Evolutionary conservation across 345 rosid species (phyloP), one percentile per base, ranked within the genome.

Genomic region (Citrus reticulata): DNA sequence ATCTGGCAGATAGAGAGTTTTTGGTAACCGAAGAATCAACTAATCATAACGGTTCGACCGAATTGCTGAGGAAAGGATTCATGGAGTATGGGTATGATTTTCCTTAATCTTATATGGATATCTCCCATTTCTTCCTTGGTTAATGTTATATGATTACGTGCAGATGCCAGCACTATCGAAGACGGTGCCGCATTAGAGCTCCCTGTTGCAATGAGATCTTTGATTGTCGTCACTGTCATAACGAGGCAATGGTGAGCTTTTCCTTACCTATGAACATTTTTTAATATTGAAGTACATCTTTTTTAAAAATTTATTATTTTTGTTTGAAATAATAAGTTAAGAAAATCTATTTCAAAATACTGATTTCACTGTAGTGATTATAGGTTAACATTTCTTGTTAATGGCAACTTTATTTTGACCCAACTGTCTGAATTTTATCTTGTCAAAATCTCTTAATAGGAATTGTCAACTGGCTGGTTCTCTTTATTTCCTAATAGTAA

Each of bases 141-240:
- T 60, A 25, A 66, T 10, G 35, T 27, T 13, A n/a, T 9, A 29
- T 40, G 16, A 54, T 6, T 72, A 76, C 67, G 67, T 82, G 81
- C 89, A 95, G 97, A 77, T 93, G 97, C 78, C 78, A 85, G 4
- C 97, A 93, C 78, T 95, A 92, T 82, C 86, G 80, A 40, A 78
- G 98, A 84, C 90, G 94, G 77, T 95, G 98, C 74, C 85, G 80
- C 76, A 86, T 95, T 74, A 89, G 88, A 88, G 95, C 98, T 73
- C 98, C 98, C 75, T 95, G 98, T 81, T 95, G 98, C 76, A 84
- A 84, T 58, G 94, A 91, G 84, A 80, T 90, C 24, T 93, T 90
- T 86, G 92, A 87, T 87, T 95, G 98, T 76, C 98, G 90, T 59
- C 98, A 93, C 78, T 95, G 98, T 82, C 98, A 95, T 78, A 83